Percentiles rank a stretch among this genome's conserved stretches.
Conservation (phyloP, 495 filamentous ascomycete genomes). For the Ascodesmis nigricans region DNA sequence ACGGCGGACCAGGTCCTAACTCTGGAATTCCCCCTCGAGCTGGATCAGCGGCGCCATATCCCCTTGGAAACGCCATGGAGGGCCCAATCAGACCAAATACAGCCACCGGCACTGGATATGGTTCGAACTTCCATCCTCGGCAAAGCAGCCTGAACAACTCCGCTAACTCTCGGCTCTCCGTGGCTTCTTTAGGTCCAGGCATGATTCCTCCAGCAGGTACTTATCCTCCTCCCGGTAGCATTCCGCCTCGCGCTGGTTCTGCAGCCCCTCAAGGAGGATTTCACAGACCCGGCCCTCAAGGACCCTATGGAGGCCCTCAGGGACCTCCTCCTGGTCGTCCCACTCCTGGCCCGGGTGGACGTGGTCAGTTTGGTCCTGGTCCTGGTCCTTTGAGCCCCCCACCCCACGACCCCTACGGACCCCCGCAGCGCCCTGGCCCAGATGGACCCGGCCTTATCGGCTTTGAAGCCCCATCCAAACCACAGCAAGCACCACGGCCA, state of each 20-base stretch:
- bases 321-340: background rate
- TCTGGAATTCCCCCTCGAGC: conserved; percentile 12
- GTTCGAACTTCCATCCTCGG: background rate
- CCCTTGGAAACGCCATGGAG: conserved; percentile 1
- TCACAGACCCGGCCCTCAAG: conserved; percentile 1
- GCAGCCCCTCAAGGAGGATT: background rate
- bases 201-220: conserved; percentile 18
- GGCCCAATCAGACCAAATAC: conserved; percentile 1
- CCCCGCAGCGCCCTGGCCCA: conserved; percentile 6
- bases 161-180: conserved; percentile 18
- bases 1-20: conserved; percentile 13
- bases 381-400: too few species aligned
- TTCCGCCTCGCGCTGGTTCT: conserved; percentile 9
- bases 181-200: conserved; percentile 15
- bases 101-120: conserved; percentile 6
- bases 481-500: conserved; percentile 10
- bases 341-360: background rate
- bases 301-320: conserved; percentile 1
- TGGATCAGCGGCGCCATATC: background rate
- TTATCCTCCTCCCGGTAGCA: conserved; percentile 13
- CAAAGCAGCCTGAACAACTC: too few species aligned
- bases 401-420: conserved; percentile 9
- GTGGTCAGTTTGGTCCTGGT: too few species aligned
- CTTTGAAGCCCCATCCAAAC: conserved; percentile 17
- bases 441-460: conserved; percentile 18